Percentiles rank a stretch among this genome's conserved stretches.
phyloP scores from a whole-genome alignment of 1,139 yeast species.

The Candida tropicalis region DNA sequence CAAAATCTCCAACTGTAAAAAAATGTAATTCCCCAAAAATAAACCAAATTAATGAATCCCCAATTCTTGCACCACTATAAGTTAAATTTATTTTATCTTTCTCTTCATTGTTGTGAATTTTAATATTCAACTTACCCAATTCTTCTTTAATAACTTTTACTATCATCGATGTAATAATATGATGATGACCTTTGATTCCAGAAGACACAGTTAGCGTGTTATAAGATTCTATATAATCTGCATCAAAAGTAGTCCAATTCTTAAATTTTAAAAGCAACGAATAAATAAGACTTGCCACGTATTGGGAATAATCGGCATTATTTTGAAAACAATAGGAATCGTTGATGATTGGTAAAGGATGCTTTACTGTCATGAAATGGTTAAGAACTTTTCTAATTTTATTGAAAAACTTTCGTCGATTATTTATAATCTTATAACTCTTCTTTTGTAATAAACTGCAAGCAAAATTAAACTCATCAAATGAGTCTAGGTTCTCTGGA shows the following conservation, averaged over 20 bases:
- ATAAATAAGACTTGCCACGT: not conserved
- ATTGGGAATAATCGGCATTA: constrained; percentile 1
- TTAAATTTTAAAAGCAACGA: not conserved
- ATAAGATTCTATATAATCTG: constrained; percentile 13
- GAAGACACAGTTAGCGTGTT: not conserved
- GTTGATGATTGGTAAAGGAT: constrained; percentile 3
- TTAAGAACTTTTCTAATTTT: not conserved
- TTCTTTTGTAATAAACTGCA: constrained; percentile 11
- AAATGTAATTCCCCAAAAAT: not conserved
- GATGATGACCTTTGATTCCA: constrained; percentile 19
- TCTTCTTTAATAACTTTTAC: constrained; percentile 1
- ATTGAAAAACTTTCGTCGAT: not conserved
- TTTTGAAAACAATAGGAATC: constrained; percentile 1
- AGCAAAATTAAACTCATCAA: constrained; percentile 30
- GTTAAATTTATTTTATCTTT: not conserved
- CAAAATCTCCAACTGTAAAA: too few relatives aligned
- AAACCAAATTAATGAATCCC: too few relatives aligned
- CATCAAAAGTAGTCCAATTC: not conserved
- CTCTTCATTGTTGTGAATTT: not conserved
- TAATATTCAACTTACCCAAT: not conserved
- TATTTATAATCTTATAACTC: constrained; percentile 8
- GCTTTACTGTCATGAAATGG: not conserved
- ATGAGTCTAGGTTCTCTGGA: constrained; percentile 3
- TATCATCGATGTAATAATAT: not conserved
- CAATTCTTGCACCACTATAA: not conserved